Evolutionary conservation across 768 basidiomycete species (phyloP).

Genomic region (Termitomyces sp.): DNA sequence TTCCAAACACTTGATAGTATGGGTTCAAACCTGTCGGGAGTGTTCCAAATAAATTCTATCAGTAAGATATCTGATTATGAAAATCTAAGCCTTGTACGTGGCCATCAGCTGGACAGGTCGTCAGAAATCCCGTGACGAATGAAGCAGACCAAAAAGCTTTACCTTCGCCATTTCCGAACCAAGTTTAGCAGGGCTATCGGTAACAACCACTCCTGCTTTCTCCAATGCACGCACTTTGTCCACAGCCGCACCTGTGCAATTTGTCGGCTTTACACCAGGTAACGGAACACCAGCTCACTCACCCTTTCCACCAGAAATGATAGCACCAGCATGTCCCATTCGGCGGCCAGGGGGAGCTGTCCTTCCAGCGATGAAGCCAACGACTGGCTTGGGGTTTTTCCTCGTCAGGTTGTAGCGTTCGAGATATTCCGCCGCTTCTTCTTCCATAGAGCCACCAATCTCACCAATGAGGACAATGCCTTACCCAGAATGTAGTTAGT

Average conservation of each 20-base stretch:
- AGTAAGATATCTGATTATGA: slow-evolving; percentile 19
- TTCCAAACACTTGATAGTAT: no score
- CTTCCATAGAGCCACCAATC: slow-evolving; percentile 99
- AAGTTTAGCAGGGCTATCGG: slow-evolving; percentile 94
- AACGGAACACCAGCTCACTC: slow-evolving; percentile 16
- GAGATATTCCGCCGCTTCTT: slow-evolving; percentile 97
- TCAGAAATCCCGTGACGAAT: slow-evolving; percentile 3
- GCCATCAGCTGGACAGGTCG: slow-evolving; percentile 64
- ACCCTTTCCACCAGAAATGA: slow-evolving; percentile 98
- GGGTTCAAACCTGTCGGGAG: no score
- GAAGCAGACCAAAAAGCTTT: slow-evolving; percentile 15
- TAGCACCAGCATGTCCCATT: slow-evolving; percentile 98
- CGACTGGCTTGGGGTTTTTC: slow-evolving; percentile 86
- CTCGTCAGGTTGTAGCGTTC: slow-evolving; percentile 91
- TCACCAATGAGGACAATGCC: slow-evolving; percentile 98
- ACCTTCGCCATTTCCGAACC: slow-evolving; percentile 89
- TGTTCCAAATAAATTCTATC: background rate
- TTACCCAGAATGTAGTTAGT: slow-evolving; percentile 21
- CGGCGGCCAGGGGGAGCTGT: slow-evolving; percentile 97
- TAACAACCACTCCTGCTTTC: slow-evolving; percentile 89
- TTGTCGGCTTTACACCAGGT: background rate
- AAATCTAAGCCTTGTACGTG: slow-evolving; percentile 22
- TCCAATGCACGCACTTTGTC: slow-evolving; percentile 94
- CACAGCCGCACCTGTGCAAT: slow-evolving; percentile 66
- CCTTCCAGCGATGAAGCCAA: slow-evolving; percentile 96